These are phyloP conservation scores for Chrysophaeum taylorii DNA, from an alignment of 352 stramenopile genomes.

Conservation along the genomic window DNA sequence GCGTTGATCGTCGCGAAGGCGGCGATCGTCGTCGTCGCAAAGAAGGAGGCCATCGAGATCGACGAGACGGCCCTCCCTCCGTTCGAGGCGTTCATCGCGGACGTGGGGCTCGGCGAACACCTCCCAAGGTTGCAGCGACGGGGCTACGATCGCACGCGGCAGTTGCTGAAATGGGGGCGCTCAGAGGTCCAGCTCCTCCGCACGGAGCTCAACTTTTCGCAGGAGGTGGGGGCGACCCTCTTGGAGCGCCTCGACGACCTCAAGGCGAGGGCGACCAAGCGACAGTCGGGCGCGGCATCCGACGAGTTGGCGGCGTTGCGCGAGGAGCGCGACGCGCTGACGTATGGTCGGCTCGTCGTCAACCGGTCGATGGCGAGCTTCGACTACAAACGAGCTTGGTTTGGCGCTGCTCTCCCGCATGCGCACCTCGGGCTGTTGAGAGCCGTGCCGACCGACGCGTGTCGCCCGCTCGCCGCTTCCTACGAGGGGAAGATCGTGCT, in stretches of 20 bases:
- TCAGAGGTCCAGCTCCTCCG: background rate
- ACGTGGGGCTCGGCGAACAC: background rate
- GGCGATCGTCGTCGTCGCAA: too few relatives aligned
- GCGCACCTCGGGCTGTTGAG: background rate
- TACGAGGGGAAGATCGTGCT: background rate
- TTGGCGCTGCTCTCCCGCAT: background rate
- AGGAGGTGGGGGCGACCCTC: background rate
- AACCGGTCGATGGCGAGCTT: background rate
- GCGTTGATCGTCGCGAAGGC: too few relatives aligned
- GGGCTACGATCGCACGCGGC: background rate
- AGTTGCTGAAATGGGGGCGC: background rate
- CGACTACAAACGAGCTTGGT: slow-evolving; percentile 1
- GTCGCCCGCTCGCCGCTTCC: background rate
- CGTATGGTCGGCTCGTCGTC: background rate
- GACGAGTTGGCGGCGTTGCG: background rate
- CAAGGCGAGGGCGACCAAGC: background rate
- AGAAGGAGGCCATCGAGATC: background rate
- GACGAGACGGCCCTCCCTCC: background rate
- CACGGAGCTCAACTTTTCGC: background rate
- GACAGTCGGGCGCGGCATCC: background rate
- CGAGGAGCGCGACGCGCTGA: background rate
- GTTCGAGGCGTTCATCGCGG: background rate
- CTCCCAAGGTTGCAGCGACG: background rate
- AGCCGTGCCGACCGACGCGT: background rate
- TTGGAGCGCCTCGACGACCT: background rate